These are phyloP conservation scores for Kazachstania sp. DNA, from an alignment of 1,139 yeast genomes.

Conservation along the genomic window DNA sequence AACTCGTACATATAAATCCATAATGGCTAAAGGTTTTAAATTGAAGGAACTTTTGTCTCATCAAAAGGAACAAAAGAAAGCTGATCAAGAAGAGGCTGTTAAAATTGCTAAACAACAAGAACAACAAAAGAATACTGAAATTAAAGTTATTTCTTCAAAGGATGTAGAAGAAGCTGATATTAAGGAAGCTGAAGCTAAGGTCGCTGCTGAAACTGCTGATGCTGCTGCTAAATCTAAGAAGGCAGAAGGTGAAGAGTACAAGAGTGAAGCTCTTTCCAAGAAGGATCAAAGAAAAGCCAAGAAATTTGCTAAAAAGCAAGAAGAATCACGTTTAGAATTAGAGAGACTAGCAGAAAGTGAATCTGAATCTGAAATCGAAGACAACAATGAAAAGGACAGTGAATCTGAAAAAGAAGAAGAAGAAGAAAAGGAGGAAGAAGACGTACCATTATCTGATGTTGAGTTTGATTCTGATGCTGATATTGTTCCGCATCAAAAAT, in stretches of 20 bases:
- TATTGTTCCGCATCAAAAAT: conserved; percentile 79
- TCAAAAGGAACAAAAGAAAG: conserved; percentile 21
- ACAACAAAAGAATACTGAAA: conserved; percentile 24
- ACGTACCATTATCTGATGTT: conserved; percentile 67
- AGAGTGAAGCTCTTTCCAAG: conserved; percentile 45
- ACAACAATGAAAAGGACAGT: conserved; percentile 37
- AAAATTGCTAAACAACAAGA: conserved; percentile 20
- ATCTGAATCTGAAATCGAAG: conserved; percentile 37
- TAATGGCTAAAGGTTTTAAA: conserved; percentile 34
- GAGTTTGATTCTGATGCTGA: conserved; percentile 83
- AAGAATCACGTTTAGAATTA: conserved; percentile 34
- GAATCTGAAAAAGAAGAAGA: conserved; percentile 37
- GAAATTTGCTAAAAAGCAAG: conserved; percentile 37
- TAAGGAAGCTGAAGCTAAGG: conserved; percentile 8
- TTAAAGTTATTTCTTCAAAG: conserved; percentile 32
- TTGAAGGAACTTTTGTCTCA: conserved; percentile 30
- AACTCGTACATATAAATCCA: neutral
- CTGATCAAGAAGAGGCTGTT: conserved; percentile 16
- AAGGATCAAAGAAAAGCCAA: conserved; percentile 58
- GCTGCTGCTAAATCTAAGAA: conserved; percentile 15
- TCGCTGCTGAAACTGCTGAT: conserved; percentile 7
- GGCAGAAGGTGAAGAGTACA: conserved; percentile 35
- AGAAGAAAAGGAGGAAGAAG: conserved; percentile 49
- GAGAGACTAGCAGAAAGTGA: conserved; percentile 52
- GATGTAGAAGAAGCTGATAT: conserved; percentile 14